A percentile compares a stretch with the other conserved stretches of the same genome.
Evolutionary conservation across 805 yeast species (phyloP).

Genomic region (Yamadazyma phyllophila): DNA sequence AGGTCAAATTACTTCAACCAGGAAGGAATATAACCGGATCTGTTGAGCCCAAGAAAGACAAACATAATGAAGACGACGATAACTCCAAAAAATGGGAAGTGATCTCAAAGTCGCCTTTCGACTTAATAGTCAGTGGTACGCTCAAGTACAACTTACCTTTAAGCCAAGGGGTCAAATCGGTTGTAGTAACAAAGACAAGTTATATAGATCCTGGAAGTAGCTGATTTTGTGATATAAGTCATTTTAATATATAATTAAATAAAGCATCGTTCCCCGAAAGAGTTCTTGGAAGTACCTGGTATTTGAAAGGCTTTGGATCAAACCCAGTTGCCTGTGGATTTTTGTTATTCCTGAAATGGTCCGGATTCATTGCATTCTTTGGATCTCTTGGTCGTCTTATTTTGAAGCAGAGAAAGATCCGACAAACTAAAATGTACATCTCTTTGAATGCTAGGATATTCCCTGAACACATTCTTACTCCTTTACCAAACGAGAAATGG

Average conservation of each 20-base stretch:
- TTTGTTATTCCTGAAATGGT: constrained; percentile 51
- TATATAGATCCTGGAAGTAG: constrained; percentile 49
- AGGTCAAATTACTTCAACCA: constrained; percentile 70
- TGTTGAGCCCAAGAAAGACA: neutral
- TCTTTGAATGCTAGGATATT: constrained; percentile 62
- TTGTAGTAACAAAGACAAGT: constrained; percentile 59
- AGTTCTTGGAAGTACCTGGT: constrained; percentile 22
- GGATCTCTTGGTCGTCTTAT: constrained; percentile 41
- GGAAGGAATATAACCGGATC: constrained; percentile 47
- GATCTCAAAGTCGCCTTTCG: constrained; percentile 78
- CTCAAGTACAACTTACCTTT: constrained; percentile 76
- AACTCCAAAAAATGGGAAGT: constrained; percentile 65
- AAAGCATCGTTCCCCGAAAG: constrained; percentile 20
- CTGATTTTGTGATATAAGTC: neutral
- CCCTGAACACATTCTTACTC: constrained; percentile 73
- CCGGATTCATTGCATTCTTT: constrained; percentile 36
- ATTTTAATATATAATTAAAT: constrained; percentile 13
- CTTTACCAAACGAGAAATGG: constrained; percentile 66
- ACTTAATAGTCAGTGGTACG: constrained; percentile 78
- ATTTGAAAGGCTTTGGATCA: constrained; percentile 50
- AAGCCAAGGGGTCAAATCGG: constrained; percentile 46
- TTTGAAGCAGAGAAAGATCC: constrained; percentile 51
- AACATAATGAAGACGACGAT: constrained; percentile 28
- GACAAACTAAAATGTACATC: constrained; percentile 55
- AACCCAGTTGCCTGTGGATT: constrained; percentile 60